Percentiles rank a stretch among this genome's conserved stretches.
Conservation (phyloP, 1,284 basidiomycete species). For the Leucoagaricus sp. region DNA sequence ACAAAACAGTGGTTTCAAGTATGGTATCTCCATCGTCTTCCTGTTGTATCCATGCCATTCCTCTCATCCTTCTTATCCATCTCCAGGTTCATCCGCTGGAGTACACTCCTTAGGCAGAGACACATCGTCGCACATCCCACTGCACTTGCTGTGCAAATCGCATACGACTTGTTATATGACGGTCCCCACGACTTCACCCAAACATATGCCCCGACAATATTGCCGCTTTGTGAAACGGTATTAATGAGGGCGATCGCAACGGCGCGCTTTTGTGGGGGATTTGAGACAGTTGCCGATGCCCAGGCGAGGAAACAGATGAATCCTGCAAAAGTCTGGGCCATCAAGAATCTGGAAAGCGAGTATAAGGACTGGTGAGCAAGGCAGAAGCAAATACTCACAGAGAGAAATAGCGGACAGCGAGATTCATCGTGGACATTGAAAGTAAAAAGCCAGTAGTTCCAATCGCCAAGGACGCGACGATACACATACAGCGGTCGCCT, state of each 20-base stretch:
- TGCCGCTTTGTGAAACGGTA: constrained; percentile 72
- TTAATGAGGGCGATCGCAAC: constrained; percentile 77
- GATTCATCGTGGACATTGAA: constrained; percentile 70
- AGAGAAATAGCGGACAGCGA: constrained; percentile 67
- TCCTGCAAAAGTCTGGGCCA: constrained; percentile 74
- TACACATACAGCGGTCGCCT: constrained; percentile 70
- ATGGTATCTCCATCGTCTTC: constrained; percentile 41
- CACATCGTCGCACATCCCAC: constrained; percentile 48
- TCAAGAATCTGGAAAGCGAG: constrained; percentile 56
- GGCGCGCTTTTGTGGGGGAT: constrained; percentile 74
- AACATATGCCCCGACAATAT: constrained; percentile 70
- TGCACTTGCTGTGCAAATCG: constrained; percentile 30
- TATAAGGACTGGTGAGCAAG: constrained; percentile 4
- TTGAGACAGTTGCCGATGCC: constrained; percentile 69
- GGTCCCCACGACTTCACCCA: constrained; percentile 44
- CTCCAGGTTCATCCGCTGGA: constrained; percentile 48
- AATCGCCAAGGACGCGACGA: constrained; percentile 50
- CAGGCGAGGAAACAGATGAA: constrained; percentile 74
- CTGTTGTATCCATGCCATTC: constrained; percentile 15
- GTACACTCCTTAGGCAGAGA: constrained; percentile 51
- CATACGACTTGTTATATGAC: constrained; percentile 40
- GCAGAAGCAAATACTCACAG: constrained; percentile 46
- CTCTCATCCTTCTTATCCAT: constrained; percentile 45
- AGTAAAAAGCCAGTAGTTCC: constrained; percentile 78
- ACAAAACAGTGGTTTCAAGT: constrained; percentile 23